Evolutionary conservation across 371 early-diverging fungal genomes (phyloP).

Genomic region (Mucor sp.): DNA sequence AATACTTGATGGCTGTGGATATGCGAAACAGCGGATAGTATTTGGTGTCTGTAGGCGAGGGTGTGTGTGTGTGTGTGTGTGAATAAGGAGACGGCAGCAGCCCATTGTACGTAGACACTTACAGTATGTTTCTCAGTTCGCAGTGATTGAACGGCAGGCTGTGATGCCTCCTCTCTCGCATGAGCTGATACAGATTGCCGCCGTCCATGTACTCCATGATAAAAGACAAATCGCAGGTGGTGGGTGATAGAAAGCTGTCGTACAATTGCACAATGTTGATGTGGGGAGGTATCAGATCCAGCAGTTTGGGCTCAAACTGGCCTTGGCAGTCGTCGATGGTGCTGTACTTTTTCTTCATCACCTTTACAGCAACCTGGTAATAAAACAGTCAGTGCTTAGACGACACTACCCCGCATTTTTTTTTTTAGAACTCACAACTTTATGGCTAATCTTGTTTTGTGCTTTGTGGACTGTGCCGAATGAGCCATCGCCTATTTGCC

Average conservation of each 20-base stretch:
- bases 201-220: slow-evolving; percentile 95
- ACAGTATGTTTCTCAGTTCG: slow-evolving; percentile 42
- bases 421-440: slow-evolving; percentile 58
- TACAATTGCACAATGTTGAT: slow-evolving; percentile 82
- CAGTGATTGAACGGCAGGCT: slow-evolving; percentile 21
- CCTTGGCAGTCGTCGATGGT: slow-evolving; percentile 77
- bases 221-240: slow-evolving; percentile 78
- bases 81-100: not conserved
- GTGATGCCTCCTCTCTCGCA: slow-evolving; percentile 70
- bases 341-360: slow-evolving; percentile 91
- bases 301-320: slow-evolving; percentile 75
- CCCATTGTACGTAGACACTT: not conserved
- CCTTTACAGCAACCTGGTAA: slow-evolving; percentile 89
- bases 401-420: not conserved
- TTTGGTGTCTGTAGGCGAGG: slow-evolving; percentile 61
- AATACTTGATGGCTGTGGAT: slow-evolving; percentile 93
- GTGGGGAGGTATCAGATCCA: slow-evolving; percentile 70
- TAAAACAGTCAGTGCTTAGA: not conserved
- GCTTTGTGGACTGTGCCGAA: slow-evolving; percentile 92
- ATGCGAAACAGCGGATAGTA: slow-evolving; percentile 83
- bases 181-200: slow-evolving; percentile 87
- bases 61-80: too few relatives aligned
- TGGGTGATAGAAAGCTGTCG: slow-evolving; percentile 80
- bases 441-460: slow-evolving; percentile 67
- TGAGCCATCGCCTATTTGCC: slow-evolving; percentile 90